Evolutionary conservation across 768 basidiomycete genomes (phyloP).

Genomic region (Cubamyces sp.): DNA sequence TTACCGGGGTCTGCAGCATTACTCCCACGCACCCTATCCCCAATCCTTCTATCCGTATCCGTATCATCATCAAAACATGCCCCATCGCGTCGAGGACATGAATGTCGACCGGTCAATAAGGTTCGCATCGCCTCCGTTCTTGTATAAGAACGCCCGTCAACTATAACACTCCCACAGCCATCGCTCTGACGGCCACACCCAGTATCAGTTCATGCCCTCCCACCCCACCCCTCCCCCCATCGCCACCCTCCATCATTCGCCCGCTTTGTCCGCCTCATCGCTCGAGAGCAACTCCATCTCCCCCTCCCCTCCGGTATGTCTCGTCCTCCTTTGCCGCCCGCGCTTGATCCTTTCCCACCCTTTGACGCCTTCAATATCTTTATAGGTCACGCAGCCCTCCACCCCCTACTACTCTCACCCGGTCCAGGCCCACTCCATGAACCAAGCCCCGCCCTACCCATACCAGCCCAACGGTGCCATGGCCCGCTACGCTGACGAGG

Average conservation of each 20-base stretch:
- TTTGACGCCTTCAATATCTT: slow-evolving; percentile 41
- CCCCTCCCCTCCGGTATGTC: slow-evolving; percentile 52
- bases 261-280: slow-evolving; percentile 61
- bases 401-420: slow-evolving; percentile 28
- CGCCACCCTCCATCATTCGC: slow-evolving; percentile 58
- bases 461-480: slow-evolving; percentile 25
- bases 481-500: slow-evolving; percentile 20
- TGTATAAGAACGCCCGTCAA: slow-evolving; percentile 26
- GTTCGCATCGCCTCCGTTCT: slow-evolving; percentile 41
- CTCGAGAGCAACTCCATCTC: slow-evolving; percentile 62
- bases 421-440: slow-evolving; percentile 19
- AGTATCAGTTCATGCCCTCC: slow-evolving; percentile 40
- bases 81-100: slow-evolving; percentile 51
- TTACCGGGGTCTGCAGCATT: slow-evolving; percentile 16
- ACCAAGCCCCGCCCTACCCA: slow-evolving; percentile 23
- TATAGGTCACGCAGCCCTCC: slow-evolving; percentile 32
- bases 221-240: slow-evolving; percentile 53
- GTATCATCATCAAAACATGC: slow-evolving; percentile 44
- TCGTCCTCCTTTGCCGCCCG: slow-evolving; percentile 37
- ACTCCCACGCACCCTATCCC: slow-evolving; percentile 25
- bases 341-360: slow-evolving; percentile 42
- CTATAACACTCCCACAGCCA: slow-evolving; percentile 31
- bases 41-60: slow-evolving; percentile 28
- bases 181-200: slow-evolving; percentile 42
- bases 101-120: slow-evolving; percentile 32